Evolutionary conservation across 2,329 filamentous ascomycete genomes (phyloP).

Genomic region (Cladosporium sp.): DNA sequence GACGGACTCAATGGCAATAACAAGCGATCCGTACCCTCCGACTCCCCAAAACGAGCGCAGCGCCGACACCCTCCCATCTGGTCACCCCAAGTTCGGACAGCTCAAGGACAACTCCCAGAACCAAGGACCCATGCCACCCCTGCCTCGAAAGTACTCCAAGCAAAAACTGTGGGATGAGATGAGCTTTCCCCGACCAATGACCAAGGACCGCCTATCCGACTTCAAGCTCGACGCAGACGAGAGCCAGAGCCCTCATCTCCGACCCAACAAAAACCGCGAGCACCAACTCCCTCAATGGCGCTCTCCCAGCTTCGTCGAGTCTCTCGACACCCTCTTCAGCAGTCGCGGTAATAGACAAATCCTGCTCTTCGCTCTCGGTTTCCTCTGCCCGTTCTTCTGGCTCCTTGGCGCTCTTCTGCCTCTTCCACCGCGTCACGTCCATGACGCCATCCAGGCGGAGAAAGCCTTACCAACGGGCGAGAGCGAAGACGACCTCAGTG

Average conservation of each 20-base stretch:
- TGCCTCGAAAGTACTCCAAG: constrained; percentile 28
- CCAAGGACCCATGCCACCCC: constrained; percentile 16
- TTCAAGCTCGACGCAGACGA: constrained; percentile 15
- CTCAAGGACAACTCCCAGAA: constrained; percentile 22
- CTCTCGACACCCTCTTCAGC: constrained; percentile 28
- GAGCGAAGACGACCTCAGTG: constrained; percentile 24
- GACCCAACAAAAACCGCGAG: constrained; percentile 21
- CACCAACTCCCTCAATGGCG: constrained; percentile 29
- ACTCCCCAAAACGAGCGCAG: constrained; percentile 13
- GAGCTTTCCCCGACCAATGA: constrained; percentile 30
- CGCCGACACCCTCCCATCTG: constrained; percentile 24
- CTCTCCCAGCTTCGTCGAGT: constrained; percentile 32
- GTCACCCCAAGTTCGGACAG: constrained; percentile 25
- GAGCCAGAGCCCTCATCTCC: constrained; percentile 25
- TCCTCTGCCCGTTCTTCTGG: constrained; percentile 33
- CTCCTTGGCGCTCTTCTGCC: constrained; percentile 32
- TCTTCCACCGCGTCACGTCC: constrained; percentile 25
- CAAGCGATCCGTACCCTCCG: constrained; percentile 13
- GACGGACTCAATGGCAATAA: constrained; percentile 26
- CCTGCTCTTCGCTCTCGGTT: constrained; percentile 32
- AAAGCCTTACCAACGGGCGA: constrained; percentile 13
- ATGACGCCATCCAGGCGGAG: constrained; percentile 19
- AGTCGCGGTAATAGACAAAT: constrained; percentile 33
- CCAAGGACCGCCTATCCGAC: constrained; percentile 26
- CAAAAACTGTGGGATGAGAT: constrained; percentile 29